These are phyloP conservation scores for Botrytis byssoidea DNA, from an alignment of 2,329 filamentous ascomycete species.

Conservation along the genomic window DNA sequence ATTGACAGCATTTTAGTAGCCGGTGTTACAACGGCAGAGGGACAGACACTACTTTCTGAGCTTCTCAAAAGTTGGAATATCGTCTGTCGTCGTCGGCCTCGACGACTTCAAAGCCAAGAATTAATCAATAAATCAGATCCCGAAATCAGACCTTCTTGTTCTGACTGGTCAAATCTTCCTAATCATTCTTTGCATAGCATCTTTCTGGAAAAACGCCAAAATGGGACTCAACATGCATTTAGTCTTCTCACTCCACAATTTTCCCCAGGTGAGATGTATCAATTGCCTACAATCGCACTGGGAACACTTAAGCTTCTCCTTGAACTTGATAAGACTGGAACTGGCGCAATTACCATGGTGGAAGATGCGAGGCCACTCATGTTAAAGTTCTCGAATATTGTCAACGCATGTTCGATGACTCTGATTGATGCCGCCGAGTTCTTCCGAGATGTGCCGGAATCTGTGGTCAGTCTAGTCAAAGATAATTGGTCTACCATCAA, in stretches of 20 bases:
- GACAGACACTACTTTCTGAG: constrained; percentile 28
- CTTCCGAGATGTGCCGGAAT: not conserved
- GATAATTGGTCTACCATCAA: constrained; percentile 26
- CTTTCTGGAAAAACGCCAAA: constrained; percentile 16
- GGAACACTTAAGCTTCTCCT: constrained; percentile 34
- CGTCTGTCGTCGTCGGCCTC: constrained; percentile 27
- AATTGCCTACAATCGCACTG: constrained; percentile 31
- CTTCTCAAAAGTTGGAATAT: constrained; percentile 38
- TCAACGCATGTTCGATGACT: constrained; percentile 10
- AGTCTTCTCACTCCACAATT: constrained; percentile 29
- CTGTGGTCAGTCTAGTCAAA: constrained; percentile 27
- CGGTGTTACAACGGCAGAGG: constrained; percentile 18
- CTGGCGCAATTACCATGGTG: not conserved
- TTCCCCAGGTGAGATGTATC: constrained; percentile 18
- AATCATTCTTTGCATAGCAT: not conserved
- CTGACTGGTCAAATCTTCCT: constrained; percentile 34
- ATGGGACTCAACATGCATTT: constrained; percentile 28
- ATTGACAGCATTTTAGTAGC: constrained; percentile 26
- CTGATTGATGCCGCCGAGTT: constrained; percentile 2
- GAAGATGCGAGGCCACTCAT: not conserved
- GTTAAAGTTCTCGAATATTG: not conserved
- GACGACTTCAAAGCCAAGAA: constrained; percentile 1
- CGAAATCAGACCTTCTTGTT: constrained; percentile 15
- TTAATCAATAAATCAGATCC: constrained; percentile 5
- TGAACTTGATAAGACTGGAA: constrained; percentile 6